A percentile compares a stretch with the other conserved stretches of the same genome.
Evolutionary conservation across 2,329 filamentous ascomycete genomes (phyloP).

Genomic region (Pseudogymnoascus sp.): DNA sequence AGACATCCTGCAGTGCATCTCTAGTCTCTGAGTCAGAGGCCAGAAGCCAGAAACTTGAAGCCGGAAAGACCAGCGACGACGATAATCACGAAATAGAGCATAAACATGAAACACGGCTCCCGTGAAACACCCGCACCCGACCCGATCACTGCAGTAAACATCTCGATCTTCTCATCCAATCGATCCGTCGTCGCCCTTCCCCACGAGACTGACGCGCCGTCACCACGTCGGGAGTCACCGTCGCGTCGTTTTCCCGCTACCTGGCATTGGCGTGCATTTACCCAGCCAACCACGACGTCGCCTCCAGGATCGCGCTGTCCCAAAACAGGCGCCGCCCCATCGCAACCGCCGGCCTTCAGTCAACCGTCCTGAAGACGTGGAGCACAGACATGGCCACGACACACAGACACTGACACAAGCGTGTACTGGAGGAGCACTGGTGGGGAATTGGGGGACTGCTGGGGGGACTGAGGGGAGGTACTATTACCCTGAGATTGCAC

Average conservation of each 20-base stretch:
- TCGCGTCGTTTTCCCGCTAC: background rate
- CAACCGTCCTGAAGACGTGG: background rate
- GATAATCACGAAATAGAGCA: background rate
- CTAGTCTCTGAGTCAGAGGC: background rate
- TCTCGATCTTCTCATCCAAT: background rate
- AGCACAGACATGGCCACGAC: background rate
- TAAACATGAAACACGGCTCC: slow-evolving; percentile 1
- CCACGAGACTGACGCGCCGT: background rate
- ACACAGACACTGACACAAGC: background rate
- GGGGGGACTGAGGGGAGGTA: background rate
- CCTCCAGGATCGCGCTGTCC: background rate
- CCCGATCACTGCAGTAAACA: background rate
- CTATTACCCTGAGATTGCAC: background rate
- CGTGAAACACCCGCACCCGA: background rate
- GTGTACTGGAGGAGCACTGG: background rate
- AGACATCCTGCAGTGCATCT: background rate
- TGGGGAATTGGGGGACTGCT: no score
- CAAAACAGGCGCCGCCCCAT: background rate
- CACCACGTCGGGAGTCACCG: background rate
- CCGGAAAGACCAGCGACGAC: background rate
- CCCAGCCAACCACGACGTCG: background rate
- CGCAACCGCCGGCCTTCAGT: background rate
- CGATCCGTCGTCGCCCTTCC: background rate
- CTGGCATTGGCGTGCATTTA: background rate
- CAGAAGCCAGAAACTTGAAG: background rate